phyloP scores from a whole-genome alignment of 2,329 filamentous ascomycete species.

The Chrysosphaeria jannelii region DNA sequence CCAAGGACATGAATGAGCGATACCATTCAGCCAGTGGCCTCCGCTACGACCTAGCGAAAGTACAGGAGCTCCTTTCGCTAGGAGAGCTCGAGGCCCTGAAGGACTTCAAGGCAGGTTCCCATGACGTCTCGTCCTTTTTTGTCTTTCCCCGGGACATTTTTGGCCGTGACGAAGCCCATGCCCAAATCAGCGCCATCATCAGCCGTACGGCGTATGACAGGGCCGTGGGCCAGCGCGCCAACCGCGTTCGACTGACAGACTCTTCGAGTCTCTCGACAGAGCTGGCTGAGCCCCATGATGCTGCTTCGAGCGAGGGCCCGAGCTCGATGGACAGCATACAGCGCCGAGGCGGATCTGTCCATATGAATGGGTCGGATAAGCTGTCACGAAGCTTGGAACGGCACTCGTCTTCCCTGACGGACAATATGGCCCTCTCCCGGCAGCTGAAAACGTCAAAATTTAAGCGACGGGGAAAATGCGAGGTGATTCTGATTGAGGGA shows the following conservation, averaged over 20 bases:
- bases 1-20: conserved; percentile 60
- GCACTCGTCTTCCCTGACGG: conserved; percentile 13
- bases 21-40: conserved; percentile 76
- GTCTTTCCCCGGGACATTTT: conserved; percentile 58
- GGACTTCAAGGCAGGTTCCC: conserved; percentile 48
- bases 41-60: conserved; percentile 46
- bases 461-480: conserved; percentile 28
- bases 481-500: conserved; percentile 29
- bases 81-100: conserved; percentile 43
- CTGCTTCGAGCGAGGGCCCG: conserved; percentile 23
- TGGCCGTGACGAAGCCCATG: conserved; percentile 42
- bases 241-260: conserved; percentile 19
- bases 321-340: conserved; percentile 24
- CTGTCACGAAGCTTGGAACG: conserved; percentile 20
- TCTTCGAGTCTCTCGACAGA: conserved; percentile 22
- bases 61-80: conserved; percentile 43
- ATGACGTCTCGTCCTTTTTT: conserved; percentile 78
- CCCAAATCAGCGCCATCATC: conserved; percentile 41
- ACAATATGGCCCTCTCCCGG: conserved; percentile 19
- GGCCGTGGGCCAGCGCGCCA: conserved; percentile 32
- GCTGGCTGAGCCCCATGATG: conserved; percentile 16
- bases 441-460: conserved; percentile 27
- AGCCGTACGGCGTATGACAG: no score
- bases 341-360: conserved; percentile 18
- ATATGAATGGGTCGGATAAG: conserved; percentile 16